These are phyloP conservation scores for Volvox carteri DNA, from an alignment of 163 green algal genomes.

Conservation along the genomic window DNA sequence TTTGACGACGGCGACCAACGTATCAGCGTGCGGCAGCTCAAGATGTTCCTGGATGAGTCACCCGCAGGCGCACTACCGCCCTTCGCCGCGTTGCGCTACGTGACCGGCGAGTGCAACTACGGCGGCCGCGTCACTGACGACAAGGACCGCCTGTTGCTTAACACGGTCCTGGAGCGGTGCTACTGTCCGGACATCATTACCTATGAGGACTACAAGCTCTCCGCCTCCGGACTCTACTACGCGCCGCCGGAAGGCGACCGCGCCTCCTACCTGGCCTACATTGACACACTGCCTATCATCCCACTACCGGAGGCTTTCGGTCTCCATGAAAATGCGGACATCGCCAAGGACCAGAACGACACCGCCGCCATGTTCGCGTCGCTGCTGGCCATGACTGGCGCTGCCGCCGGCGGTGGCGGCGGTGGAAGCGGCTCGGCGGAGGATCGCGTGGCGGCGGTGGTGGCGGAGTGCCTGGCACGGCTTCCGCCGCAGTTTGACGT, in stretches of 20 bases:
- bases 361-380: constrained; percentile 78
- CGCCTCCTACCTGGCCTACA: constrained; percentile 76
- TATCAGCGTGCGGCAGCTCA: constrained; percentile 84
- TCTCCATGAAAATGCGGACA: constrained; percentile 87
- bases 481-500: constrained; percentile 81
- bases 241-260: constrained; percentile 67
- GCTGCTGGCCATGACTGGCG: constrained; percentile 66
- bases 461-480: constrained; percentile 72
- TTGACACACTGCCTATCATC: constrained; percentile 76
- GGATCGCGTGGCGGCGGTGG: constrained; percentile 70
- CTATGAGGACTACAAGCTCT: constrained; percentile 52
- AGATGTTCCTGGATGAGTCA: constrained; percentile 84
- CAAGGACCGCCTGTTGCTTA: constrained; percentile 87
- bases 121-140: constrained; percentile 90
- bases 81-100: constrained; percentile 84
- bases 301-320: constrained; percentile 83
- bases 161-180: constrained; percentile 75
- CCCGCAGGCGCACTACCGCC: constrained; percentile 47
- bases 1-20: constrained; percentile 89
- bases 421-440: constrained; percentile 66
- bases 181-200: constrained; percentile 70
- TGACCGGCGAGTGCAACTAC: constrained; percentile 91
- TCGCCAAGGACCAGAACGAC: constrained; percentile 79
- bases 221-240: constrained; percentile 74
- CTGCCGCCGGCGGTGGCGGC: constrained; percentile 54